Conservation (phyloP, 2,329 filamentous ascomycete genomes). For the Trichoderma endophyticum region DNA sequence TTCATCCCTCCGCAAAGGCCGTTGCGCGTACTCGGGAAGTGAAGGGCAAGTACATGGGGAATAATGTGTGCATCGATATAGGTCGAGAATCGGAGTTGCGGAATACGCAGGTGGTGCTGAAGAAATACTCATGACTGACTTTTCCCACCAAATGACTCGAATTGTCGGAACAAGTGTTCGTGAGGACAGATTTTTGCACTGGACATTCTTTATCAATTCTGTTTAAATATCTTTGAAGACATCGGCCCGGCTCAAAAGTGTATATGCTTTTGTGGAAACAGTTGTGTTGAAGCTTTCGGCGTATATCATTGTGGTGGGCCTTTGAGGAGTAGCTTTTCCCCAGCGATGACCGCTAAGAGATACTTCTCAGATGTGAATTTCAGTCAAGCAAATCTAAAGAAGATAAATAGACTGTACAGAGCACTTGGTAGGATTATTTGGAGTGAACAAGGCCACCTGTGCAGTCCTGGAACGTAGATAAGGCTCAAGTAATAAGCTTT, state of each 20-base stretch:
- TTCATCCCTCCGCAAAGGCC: not conserved
- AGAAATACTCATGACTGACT: not conserved
- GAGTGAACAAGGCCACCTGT: not conserved
- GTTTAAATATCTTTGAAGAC: accelerated
- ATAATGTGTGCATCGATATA: not conserved
- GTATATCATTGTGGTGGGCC: not conserved
- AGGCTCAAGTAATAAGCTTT: no score
- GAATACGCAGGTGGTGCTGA: not conserved
- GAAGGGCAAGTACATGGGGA: not conserved
- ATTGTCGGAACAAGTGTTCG: not conserved
- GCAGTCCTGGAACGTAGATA: not conserved
- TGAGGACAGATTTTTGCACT: not conserved
- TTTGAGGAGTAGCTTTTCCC: not conserved
- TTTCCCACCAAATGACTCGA: not conserved
- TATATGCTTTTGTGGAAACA: not conserved
- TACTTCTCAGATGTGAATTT: not conserved
- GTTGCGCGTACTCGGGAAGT: not conserved
- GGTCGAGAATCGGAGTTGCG: not conserved
- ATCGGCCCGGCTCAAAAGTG: not conserved
- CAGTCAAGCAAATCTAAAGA: not conserved
- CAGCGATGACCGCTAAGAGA: not conserved
- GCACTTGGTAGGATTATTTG: not conserved
- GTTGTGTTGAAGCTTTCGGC: not conserved
- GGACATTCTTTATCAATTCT: not conserved
- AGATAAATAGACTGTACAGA: accelerated